Conservation (phyloP, 1,284 basidiomycete genomes). For the Irpex sp. region DNA sequence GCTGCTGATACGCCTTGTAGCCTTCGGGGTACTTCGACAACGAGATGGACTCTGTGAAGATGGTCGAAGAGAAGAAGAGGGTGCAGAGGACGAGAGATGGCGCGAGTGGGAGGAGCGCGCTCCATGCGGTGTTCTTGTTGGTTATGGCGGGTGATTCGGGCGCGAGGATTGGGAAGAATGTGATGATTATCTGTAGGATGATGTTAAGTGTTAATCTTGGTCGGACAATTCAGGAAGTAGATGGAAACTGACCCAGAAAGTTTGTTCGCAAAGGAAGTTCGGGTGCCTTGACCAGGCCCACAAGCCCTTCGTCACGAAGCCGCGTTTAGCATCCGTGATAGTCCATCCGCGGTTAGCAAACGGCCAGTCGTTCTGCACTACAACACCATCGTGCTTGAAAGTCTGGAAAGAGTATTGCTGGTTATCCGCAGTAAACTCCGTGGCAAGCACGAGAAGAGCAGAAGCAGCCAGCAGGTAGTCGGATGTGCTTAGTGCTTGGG, state of each 20-base stretch:
- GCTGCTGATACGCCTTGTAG: conserved; percentile 70
- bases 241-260: conserved; percentile 71
- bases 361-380: conserved; percentile 56
- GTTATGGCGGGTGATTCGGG: conserved; percentile 35
- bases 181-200: conserved; percentile 54
- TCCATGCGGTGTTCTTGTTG: conserved; percentile 23
- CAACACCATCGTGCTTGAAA: conserved; percentile 63
- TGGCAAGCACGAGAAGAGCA: conserved; percentile 53
- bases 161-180: conserved; percentile 60
- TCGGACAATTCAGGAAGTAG: not conserved
- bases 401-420: conserved; percentile 86
- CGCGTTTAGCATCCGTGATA: conserved; percentile 67
- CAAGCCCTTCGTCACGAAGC: conserved; percentile 82
- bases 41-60: conserved; percentile 81
- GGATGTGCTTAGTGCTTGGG: conserved; percentile 48
- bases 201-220: not conserved
- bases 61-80: conserved; percentile 73
- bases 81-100: conserved; percentile 58
- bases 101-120: conserved; percentile 38
- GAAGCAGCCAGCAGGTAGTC: conserved; percentile 67
- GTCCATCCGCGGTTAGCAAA: conserved; percentile 63
- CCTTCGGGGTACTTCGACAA: conserved; percentile 69
- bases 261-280: conserved; percentile 88
- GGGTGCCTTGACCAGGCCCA: conserved; percentile 90
- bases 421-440: conserved; percentile 86